Percentiles rank a stretch among this genome's conserved stretches.
Conservation (phyloP, 306 rosid species). For the Purshia tridentata region DNA sequence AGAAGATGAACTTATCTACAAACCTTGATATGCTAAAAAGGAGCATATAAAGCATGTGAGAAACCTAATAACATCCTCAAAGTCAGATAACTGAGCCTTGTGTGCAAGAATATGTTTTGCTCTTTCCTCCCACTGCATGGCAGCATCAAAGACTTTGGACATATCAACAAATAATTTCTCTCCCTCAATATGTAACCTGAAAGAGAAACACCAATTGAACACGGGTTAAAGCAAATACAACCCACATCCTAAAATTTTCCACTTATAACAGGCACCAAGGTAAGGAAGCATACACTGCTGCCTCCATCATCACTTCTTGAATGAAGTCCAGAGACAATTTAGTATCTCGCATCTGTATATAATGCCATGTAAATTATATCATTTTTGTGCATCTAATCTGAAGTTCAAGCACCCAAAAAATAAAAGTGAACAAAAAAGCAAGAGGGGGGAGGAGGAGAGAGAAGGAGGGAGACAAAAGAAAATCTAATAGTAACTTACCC, state of each 20-base stretch:
- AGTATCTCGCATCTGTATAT: constrained; percentile 54
- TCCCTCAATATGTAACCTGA: constrained; percentile 64
- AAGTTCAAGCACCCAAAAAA: constrained; percentile 17
- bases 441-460: neutral
- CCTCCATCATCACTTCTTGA: constrained; percentile 64
- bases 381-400: constrained; percentile 22
- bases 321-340: constrained; percentile 63
- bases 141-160: constrained; percentile 47
- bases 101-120: constrained; percentile 60
- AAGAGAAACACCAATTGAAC: constrained; percentile 26
- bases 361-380: constrained; percentile 19
- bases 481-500: constrained; percentile 40
- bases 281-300: constrained; percentile 43
- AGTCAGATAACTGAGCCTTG: constrained; percentile 59
- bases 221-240: constrained; percentile 10
- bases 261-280: constrained; percentile 22
- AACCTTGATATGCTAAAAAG: constrained; percentile 18
- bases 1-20: constrained; percentile 26
- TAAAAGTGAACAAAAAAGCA: neutral
- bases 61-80: constrained; percentile 77
- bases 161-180: constrained; percentile 60
- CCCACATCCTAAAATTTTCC: constrained; percentile 2
- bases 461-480: neutral
- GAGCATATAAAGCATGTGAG: constrained; percentile 20
- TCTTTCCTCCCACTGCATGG: constrained; percentile 77